Base-by-base conservation (phyloP, 352 stramenopile genomes). In the Globisporangium ultimum region DNA sequence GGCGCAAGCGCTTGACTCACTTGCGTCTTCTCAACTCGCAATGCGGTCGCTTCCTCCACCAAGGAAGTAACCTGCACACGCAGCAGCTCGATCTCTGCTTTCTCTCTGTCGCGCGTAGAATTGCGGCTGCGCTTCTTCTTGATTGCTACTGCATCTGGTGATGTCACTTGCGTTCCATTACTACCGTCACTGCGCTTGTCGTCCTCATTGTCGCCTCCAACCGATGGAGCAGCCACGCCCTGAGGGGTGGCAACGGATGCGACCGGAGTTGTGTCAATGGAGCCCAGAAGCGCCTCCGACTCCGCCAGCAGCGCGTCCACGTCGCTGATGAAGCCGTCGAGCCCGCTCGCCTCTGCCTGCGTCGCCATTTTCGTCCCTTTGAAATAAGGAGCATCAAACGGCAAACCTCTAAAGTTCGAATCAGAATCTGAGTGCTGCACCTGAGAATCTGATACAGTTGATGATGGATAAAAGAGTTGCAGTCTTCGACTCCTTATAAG, bases 101-200 rank as follows among this genome's bases (percentile, higher is more conserved):
- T 52, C 47, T 52, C 47, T n/a, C 47, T 52, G 47, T 52, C 47
- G 47, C 47, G 47, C 47, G 47, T 52, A n/a, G 47, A 52, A 15
- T 52, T 52, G 4, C 47, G 47, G n/a, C 47, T 52, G 47, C 47
- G 47, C 47, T 52, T 52, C 47, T 52, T 52, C 15, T 52, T 52
- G 47, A 12, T 15, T 12, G n/a, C 24, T 5, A 5, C 24, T 5
- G 24, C 24, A 28, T 28, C 24, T 28, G 24, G 24, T 5, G 24
- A 5, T 5, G 18, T 2, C 42, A 5, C 15, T 17, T 17, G 42
- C 15, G 47, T 52, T 52, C 4, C 4, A 1, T 52, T 8, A 12
- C 43, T 4, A 7, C 43, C 17, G 17, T 11, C 17, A 28, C 46
- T 20, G n/a, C 46, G 9, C 9, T 1, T 51, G 10, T 3, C 46